Evolutionary conservation across 441 rosid species (phyloP), one percentile per base, ranked within the genome.

Genomic region (Flueggea neowawraea): DNA sequence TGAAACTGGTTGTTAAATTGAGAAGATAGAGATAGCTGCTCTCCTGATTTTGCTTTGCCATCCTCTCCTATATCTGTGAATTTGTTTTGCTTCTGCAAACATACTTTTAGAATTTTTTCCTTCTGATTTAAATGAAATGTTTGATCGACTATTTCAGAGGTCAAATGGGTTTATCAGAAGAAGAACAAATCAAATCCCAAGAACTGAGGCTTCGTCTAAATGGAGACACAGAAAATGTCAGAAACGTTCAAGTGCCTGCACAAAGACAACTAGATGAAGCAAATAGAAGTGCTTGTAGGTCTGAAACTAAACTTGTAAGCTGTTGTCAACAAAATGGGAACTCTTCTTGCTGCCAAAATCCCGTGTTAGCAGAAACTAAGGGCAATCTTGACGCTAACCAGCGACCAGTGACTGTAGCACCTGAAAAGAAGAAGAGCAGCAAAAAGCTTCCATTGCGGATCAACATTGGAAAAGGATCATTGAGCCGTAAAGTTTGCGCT

Each of bases 91-190:
- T 49, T 62, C 52, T 16, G 32, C 32, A 13, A 43, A 31, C 43
- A 39, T 55, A 51, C 6, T 16, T 12, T 14, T 10, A 57, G 33
- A 12, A 28, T 8, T 28, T 12, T 28, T 4, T 2, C 6, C 12
- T 31, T 8, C 4, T 28, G 49, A 6, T 41, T 32, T 70, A 52
- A 16, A 49, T 63, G 28, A 31, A 65, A 61, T 17, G 51, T 62
- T 57, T 61, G 15, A 57, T 54, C 70, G 62, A 64, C 73, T 14
- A 57, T 57, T 70, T 55, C 77, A 91, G 99, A 90, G 99, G 99
- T 68, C 93, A 83, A 74, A 89, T 95, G 98, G 96, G 96, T 79
- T 77, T 89, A 54, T 75, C 87, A 22, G 91, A 80, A 79, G 96
- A 89, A 63, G 95, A 86, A 50, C 98, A 91, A 75, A 74, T 80